Percentiles rank a stretch among this genome's conserved stretches.
These are phyloP conservation scores for Lobosporangium transversale DNA, from an alignment of 192 early-diverging fungal genomes.

Conservation along the genomic window DNA sequence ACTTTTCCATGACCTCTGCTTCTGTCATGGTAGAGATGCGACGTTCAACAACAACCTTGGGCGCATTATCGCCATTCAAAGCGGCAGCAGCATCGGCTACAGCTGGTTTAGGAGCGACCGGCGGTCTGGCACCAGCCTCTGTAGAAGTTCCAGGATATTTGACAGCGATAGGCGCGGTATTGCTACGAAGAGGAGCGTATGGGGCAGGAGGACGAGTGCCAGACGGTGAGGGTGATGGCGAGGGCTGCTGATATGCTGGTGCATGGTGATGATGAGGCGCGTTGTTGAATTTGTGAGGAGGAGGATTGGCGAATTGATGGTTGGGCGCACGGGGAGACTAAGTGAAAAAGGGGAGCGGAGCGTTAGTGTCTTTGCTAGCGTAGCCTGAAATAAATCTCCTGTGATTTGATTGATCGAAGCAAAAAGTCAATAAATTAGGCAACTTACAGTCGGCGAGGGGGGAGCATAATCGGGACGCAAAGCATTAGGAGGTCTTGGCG, in stretches of 20 bases:
- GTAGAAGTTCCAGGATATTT: conserved; percentile 25
- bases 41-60: conserved; percentile 69
- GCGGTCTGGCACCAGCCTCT: conserved; percentile 16
- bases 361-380: background rate
- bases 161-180: conserved; percentile 42
- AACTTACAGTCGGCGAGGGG: conserved; percentile 48
- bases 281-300: conserved; percentile 19
- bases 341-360: background rate
- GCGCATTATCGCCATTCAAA: conserved; percentile 35
- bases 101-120: conserved; percentile 17
- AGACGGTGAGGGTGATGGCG: conserved; percentile 30
- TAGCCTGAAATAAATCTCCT: background rate
- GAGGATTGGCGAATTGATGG: conserved; percentile 28
- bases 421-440: background rate
- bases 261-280: conserved; percentile 7
- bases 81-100: conserved; percentile 49
- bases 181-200: conserved; percentile 27
- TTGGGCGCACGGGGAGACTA: conserved; percentile 40
- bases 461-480: conserved; percentile 41
- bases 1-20: conserved; percentile 93
- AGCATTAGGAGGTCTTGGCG: conserved; percentile 51
- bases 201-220: conserved; percentile 31
- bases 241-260: conserved; percentile 23
- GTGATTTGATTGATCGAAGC: background rate
- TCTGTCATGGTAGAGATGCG: conserved; percentile 91